Evolutionary conservation across 129 eudicot genomes (phyloP).

Genomic region (Pseudognaphalium luteoalbum): DNA sequence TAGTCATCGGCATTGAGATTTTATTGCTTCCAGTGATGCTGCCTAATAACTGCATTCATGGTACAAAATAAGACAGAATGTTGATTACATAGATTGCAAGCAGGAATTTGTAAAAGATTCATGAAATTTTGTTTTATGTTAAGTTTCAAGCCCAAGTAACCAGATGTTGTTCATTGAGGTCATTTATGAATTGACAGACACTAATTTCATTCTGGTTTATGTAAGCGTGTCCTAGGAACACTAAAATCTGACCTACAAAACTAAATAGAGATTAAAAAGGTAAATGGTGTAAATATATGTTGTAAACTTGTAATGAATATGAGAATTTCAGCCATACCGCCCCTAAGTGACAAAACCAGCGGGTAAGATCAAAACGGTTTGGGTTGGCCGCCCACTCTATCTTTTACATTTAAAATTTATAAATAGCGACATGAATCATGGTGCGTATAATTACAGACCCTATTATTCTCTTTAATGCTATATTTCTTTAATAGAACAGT

Average conservation of each 20-base stretch:
- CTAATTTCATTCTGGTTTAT: background rate
- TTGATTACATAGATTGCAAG: slow-evolving; percentile 6
- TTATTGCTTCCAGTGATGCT: slow-evolving; percentile 89
- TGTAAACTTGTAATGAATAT: no score
- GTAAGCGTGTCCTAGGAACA: background rate
- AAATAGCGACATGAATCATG: background rate
- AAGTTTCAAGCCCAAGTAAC: slow-evolving; percentile 13
- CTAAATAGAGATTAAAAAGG: background rate
- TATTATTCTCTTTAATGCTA: background rate
- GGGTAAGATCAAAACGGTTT: background rate
- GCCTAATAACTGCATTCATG: slow-evolving; percentile 62
- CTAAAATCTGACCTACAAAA: slow-evolving; percentile 12
- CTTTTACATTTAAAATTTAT: background rate
- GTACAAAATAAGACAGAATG: slow-evolving; percentile 1
- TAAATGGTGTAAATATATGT: background rate
- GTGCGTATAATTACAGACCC: background rate
- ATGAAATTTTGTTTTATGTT: background rate
- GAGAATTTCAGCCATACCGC: background rate
- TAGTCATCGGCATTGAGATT: slow-evolving; percentile 89
- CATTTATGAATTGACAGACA: background rate
- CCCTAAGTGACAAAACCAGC: background rate
- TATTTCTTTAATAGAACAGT: background rate
- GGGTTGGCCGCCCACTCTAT: background rate
- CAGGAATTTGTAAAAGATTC: background rate
- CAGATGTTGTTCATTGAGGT: slow-evolving; percentile 5